These are phyloP conservation scores for Coemansia sp. DNA, from an alignment of 192 early-diverging fungal species.

Conservation along the genomic window DNA sequence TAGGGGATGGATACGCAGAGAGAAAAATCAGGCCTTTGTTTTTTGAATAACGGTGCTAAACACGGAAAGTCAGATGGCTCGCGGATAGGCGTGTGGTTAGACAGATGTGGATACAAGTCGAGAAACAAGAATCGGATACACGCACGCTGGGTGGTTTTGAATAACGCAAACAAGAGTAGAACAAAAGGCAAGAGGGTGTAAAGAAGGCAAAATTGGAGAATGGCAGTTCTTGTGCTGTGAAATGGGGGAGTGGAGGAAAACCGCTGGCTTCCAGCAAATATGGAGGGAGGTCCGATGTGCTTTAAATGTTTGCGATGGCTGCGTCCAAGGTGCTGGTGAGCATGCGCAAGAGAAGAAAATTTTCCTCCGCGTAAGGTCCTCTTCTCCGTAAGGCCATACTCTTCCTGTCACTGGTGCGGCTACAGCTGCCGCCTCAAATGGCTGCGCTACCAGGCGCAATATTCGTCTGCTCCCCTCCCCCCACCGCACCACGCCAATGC, in stretches of 20 bases:
- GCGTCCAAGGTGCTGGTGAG: conserved; percentile 10
- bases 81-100: background rate
- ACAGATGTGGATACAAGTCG: background rate
- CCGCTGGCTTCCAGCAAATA: background rate
- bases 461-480: background rate
- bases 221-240: background rate
- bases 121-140: background rate
- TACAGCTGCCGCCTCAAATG: background rate
- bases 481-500: background rate
- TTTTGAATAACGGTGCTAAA: conserved; percentile 2
- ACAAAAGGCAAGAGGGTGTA: background rate
- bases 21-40: background rate
- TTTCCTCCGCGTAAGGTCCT: conserved; percentile 10
- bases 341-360: conserved; percentile 16
- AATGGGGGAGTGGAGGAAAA: conserved; percentile 1
- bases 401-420: background rate
- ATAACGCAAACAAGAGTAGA: background rate
- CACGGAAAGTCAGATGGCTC: background rate
- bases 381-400: background rate
- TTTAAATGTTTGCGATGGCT: conserved; percentile 18
- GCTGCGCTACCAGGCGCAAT: background rate
- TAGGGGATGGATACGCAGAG: background rate
- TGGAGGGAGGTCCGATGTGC: conserved; percentile 15
- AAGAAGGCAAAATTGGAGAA: conserved; percentile 1
- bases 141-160: background rate